Conservation (phyloP, 202 grass and related monocot species). For the Carex arenaria region DNA sequence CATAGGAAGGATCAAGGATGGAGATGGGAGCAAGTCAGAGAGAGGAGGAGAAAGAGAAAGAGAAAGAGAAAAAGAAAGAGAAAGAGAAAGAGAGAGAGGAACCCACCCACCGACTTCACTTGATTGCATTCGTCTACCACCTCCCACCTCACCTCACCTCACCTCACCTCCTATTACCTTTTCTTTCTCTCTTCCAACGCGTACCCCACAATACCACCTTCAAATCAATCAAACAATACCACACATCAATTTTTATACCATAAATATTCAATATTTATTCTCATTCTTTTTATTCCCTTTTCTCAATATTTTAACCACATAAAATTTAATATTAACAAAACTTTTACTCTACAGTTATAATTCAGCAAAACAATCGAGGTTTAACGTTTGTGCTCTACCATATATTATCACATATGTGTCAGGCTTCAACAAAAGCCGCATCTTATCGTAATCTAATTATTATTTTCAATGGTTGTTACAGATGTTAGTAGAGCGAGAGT, state of each 20-base stretch:
- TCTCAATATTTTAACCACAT: too few species aligned
- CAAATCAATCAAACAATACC: too few species aligned
- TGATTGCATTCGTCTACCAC: slow-evolving; percentile 18
- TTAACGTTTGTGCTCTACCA: too few species aligned
- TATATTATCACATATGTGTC: too few species aligned
- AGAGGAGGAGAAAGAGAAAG: too few species aligned
- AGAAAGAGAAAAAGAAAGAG: too few species aligned
- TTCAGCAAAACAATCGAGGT: neutral
- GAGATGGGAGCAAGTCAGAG: neutral
- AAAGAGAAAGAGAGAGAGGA: neutral
- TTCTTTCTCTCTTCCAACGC: neutral
- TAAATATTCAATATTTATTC: too few species aligned
- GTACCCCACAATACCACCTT: neutral
- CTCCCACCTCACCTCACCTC: neutral
- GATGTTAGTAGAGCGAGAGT: too few species aligned
- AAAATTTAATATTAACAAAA: too few species aligned
- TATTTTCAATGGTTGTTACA: too few species aligned
- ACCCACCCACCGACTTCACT: slow-evolving; percentile 20
- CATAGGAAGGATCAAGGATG: neutral
- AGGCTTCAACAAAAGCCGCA: neutral
- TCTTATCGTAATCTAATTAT: neutral
- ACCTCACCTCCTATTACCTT: neutral
- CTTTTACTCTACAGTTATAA: neutral
- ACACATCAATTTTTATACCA: too few species aligned
- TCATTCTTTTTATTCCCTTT: too few species aligned